Evolutionary conservation across 495 filamentous ascomycete genomes (phyloP), one percentile per base, ranked within the genome.

Genomic region (Aspergillus homomorphus): DNA sequence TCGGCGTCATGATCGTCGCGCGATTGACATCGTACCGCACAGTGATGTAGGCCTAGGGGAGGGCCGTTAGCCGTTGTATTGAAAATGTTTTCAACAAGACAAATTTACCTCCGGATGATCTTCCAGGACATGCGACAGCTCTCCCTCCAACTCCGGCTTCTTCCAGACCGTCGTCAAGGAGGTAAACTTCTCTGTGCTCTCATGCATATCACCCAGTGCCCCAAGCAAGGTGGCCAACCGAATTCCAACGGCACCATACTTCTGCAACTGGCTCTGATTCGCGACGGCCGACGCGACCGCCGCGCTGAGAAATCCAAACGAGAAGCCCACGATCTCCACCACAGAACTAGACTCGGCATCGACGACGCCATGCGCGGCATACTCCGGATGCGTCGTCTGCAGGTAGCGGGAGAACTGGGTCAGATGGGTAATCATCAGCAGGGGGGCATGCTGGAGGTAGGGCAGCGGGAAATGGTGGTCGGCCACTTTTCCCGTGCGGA

Each of bases 281-380:
- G 33, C 45, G 2, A 71, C 60, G 44, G 66, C 58, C 21, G 73
- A 62, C 3, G 77, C 72, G 19, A 72, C 75, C 14, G 72, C 59
- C 4, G 77, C 75, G 50, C 60, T 65, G 20, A 80, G 57, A n/a
- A 80, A 54, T 0, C 77, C 78, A 21, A 70, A 73, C 53, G 77
- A 82, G 43, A 80, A 72, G 12, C 78, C 78, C 1, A 78, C 59
- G 1, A 74, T 77, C 44, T 74, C 69, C 33, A 60, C 53, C n/a
- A 54, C 62, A 10, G 53, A 57, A 21, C 51, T 58, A n/a, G 51
- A 20, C 51, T 42, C 48, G 21, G 21, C 46, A 50, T 16, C 30
- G 0, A 54, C 21, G 1, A 12, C 30, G 14, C 61, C 56, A 2
- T 26, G 22, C 8, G 20, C 16, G 2, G 0, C 12, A 45, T 44